phyloP scores from a whole-genome alignment of 495 filamentous ascomycete species.

The Tuber melanosporum region DNA sequence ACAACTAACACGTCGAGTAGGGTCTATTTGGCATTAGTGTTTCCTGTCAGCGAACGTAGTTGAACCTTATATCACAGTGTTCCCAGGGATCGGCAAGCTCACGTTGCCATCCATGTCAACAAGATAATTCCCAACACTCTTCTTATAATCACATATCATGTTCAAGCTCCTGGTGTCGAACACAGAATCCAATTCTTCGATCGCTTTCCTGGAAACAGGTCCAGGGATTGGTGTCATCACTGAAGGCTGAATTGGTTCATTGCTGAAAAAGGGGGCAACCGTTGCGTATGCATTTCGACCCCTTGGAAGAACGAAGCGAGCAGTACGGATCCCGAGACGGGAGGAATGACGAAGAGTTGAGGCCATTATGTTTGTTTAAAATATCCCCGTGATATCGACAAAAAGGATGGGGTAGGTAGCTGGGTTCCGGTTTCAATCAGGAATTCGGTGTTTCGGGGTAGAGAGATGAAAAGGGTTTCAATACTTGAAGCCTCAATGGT shows the following conservation, averaged over 20 bases:
- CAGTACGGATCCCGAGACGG: slow-evolving; percentile 18
- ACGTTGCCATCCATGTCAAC: slow-evolving; percentile 82
- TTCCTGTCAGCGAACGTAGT: slow-evolving; percentile 46
- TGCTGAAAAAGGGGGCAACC: slow-evolving; percentile 52
- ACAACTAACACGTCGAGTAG: slow-evolving; percentile 67
- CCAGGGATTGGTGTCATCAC: slow-evolving; percentile 74
- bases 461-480: not conserved
- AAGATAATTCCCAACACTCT: slow-evolving; percentile 70
- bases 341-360: slow-evolving; percentile 27
- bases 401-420: not conserved
- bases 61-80: not conserved
- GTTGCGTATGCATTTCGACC: slow-evolving; percentile 29
- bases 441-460: not conserved
- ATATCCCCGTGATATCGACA: not conserved
- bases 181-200: slow-evolving; percentile 69
- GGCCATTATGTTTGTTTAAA: slow-evolving; percentile 19
- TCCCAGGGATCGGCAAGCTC: slow-evolving; percentile 23
- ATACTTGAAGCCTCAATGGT: not conserved
- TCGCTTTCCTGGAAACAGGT: slow-evolving; percentile 63
- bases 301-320: slow-evolving; percentile 5
- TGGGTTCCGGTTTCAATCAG: not conserved
- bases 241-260: slow-evolving; percentile 69
- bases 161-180: slow-evolving; percentile 92
- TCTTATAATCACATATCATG: slow-evolving; percentile 78
- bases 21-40: slow-evolving; percentile 43